phyloP scores from a whole-genome alignment of 2,329 filamentous ascomycete genomes.

The Penicillium corylophilum region DNA sequence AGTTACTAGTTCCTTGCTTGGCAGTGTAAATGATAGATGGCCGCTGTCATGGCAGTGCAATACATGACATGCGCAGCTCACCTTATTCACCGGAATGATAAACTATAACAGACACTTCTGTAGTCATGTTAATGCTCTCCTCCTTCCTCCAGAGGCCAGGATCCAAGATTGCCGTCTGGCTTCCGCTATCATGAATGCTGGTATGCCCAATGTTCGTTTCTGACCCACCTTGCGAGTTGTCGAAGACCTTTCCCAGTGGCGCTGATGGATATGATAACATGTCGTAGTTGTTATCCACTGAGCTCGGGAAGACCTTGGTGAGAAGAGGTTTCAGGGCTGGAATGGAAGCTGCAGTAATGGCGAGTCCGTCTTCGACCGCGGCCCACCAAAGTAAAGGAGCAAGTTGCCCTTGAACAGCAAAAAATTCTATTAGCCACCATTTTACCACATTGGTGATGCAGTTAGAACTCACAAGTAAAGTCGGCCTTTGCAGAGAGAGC shows the following conservation, averaged over 20 bases:
- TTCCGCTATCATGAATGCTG: slow-evolving; percentile 1
- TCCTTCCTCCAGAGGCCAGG: not conserved
- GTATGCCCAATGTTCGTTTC: slow-evolving; percentile 12
- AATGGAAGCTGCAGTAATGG: slow-evolving; percentile 30
- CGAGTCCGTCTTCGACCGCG: slow-evolving; percentile 29
- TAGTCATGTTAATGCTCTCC: slow-evolving; percentile 16
- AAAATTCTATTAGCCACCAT: not conserved
- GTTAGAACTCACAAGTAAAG: slow-evolving; percentile 17
- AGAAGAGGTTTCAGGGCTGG: slow-evolving; percentile 31
- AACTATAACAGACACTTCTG: slow-evolving; percentile 15
- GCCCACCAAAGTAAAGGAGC: slow-evolving; percentile 27
- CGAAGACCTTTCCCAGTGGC: slow-evolving; percentile 7
- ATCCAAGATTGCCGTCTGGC: slow-evolving; percentile 14
- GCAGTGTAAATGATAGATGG: not conserved
- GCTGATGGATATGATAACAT: slow-evolving; percentile 14
- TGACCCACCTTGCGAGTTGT: slow-evolving; percentile 13
- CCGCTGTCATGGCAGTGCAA: not conserved
- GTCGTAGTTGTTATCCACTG: slow-evolving; percentile 10
- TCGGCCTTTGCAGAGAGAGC: slow-evolving; percentile 23
- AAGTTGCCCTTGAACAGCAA: slow-evolving; percentile 15
- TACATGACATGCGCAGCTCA: not conserved
- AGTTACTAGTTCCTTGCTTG: not conserved
- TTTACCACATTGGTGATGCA: not conserved
- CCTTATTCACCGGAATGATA: not conserved
- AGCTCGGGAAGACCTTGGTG: slow-evolving; percentile 10